These are phyloP conservation scores for Fusarium sororula DNA, from an alignment of 2,329 filamentous ascomycete species.

Conservation along the genomic window DNA sequence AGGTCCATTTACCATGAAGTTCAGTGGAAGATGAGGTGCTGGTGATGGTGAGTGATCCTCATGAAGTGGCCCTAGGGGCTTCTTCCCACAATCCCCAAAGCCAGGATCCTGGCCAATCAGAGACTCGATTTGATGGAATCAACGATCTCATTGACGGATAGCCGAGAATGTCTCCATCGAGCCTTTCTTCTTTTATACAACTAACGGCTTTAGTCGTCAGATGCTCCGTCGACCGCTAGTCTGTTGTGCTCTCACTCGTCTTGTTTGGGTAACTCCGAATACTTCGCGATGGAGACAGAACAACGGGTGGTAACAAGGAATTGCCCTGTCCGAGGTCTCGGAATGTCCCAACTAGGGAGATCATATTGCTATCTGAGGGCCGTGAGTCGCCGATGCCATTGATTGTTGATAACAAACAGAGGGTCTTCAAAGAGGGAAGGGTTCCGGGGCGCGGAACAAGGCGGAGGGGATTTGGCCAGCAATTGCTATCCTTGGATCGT, in stretches of 20 bases:
- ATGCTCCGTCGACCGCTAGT: conserved; percentile 23
- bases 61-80: conserved; percentile 1
- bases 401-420: neutral
- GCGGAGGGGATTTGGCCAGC: neutral
- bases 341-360: neutral
- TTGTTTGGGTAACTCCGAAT: conserved; percentile 16
- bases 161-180: conserved; percentile 19
- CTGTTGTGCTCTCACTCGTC: neutral
- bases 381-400: neutral
- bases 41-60: neutral
- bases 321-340: neutral
- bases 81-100: neutral
- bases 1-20: neutral
- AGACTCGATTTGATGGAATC: neutral
- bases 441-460: conserved; percentile 7
- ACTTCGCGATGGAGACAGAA: conserved; percentile 32
- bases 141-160: conserved; percentile 2
- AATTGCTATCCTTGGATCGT: conserved; percentile 1
- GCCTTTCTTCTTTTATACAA: conserved; percentile 11
- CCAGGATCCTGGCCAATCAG: conserved; percentile 20
- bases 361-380: neutral
- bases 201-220: conserved; percentile 9
- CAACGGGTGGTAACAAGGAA: neutral
- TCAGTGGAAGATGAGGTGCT: neutral
- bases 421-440: neutral